A percentile compares a stretch with the other conserved stretches of the same genome.
Conservation (phyloP, 768 basidiomycete genomes). For the Trametes cubensis region DNA sequence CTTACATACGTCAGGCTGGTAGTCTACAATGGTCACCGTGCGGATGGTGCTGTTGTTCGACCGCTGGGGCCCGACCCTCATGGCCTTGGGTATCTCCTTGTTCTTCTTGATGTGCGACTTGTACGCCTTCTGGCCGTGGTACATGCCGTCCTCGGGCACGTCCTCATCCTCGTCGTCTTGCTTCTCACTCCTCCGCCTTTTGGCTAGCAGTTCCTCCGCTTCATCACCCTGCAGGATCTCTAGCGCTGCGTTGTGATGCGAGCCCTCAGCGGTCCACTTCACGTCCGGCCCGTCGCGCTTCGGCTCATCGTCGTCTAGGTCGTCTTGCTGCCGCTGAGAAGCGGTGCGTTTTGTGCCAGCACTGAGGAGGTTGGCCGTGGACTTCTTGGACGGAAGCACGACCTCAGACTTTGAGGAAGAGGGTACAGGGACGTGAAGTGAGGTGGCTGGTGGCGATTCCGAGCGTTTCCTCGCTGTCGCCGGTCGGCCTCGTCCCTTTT, state of each 20-base stretch:
- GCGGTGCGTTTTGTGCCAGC: slow-evolving; percentile 72
- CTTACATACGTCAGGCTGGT: slow-evolving; percentile 99
- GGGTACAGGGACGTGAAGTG: slow-evolving; percentile 33
- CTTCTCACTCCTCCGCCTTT: slow-evolving; percentile 61
- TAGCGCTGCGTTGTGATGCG: slow-evolving; percentile 70
- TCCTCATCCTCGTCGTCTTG: slow-evolving; percentile 56
- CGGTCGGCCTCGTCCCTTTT: slow-evolving; percentile 79
- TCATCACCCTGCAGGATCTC: slow-evolving; percentile 86
- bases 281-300: slow-evolving; percentile 58
- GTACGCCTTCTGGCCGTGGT: slow-evolving; percentile 84
- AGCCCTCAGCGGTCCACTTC: slow-evolving; percentile 77
- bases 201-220: slow-evolving; percentile 74
- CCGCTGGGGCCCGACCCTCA: slow-evolving; percentile 82
- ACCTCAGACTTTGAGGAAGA: slow-evolving; percentile 67
- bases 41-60: slow-evolving; percentile 77
- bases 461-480: slow-evolving; percentile 77
- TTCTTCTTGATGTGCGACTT: slow-evolving; percentile 78
- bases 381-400: slow-evolving; percentile 74
- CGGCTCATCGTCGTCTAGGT: slow-evolving; percentile 57
- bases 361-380: slow-evolving; percentile 68
- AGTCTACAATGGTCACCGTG: slow-evolving; percentile 94
- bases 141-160: slow-evolving; percentile 80
- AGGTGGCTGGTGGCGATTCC: slow-evolving; percentile 51
- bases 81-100: slow-evolving; percentile 83
- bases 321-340: slow-evolving; percentile 50